phyloP scores from a whole-genome alignment of 31 red algal species.

The Odonthalia washingtoniensis region DNA sequence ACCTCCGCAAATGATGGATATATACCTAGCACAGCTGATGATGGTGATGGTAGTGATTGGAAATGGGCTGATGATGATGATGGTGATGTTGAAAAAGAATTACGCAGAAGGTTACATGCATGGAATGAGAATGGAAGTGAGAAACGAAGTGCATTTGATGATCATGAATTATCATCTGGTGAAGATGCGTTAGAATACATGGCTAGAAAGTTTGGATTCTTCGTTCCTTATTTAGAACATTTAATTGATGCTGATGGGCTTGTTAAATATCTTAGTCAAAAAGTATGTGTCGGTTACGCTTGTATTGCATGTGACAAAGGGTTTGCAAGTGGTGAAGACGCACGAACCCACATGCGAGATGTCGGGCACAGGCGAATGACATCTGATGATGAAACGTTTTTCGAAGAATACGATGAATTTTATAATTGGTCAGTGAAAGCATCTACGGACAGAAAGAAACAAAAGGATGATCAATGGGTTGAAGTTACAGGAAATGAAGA shows the following conservation, averaged over 20 bases:
- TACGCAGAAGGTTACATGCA: neutral
- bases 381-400: slow-evolving; percentile 64
- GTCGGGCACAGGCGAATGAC: slow-evolving; percentile 74
- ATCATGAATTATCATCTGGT: slow-evolving; percentile 35
- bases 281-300: slow-evolving; percentile 76
- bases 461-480: slow-evolving; percentile 33
- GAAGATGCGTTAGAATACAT: slow-evolving; percentile 72
- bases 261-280: slow-evolving; percentile 83
- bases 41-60: neutral
- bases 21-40: neutral
- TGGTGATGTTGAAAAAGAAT: slow-evolving; percentile 37
- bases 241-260: slow-evolving; percentile 72
- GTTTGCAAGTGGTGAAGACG: slow-evolving; percentile 54
- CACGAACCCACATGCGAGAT: slow-evolving; percentile 78
- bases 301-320: slow-evolving; percentile 72
- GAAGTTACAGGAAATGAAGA: slow-evolving; percentile 40
- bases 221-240: slow-evolving; percentile 83
- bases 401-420: slow-evolving; percentile 78
- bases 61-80: slow-evolving; percentile 37
- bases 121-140: slow-evolving; percentile 48
- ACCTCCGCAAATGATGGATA: neutral
- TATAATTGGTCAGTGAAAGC: slow-evolving; percentile 51
- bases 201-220: slow-evolving; percentile 65
- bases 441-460: no score
- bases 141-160: slow-evolving; percentile 72